A percentile compares a stretch with the other conserved stretches of the same genome.
Evolutionary conservation across 371 early-diverging fungal species (phyloP).

Genomic region (Lichtheimia ramosa): DNA sequence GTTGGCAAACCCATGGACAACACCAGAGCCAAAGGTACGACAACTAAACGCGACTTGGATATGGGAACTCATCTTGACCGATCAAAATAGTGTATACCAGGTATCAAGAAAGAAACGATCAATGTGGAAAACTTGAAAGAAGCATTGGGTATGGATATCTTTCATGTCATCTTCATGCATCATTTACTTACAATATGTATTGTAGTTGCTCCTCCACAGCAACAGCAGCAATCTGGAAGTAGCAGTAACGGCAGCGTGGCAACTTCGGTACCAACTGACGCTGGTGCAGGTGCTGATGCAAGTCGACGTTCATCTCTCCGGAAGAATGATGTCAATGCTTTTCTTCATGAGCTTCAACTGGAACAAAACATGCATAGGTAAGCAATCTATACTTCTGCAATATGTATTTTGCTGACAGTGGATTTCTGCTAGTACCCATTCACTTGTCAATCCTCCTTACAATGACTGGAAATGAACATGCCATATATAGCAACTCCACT

Average conservation of each 20-base stretch:
- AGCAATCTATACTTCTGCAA: background rate
- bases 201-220: background rate
- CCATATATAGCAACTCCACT: too few species aligned
- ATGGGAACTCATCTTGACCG: background rate
- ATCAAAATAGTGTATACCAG: background rate
- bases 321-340: constrained; percentile 14
- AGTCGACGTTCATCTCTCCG: constrained; percentile 7
- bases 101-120: background rate
- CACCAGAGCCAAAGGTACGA: constrained; percentile 1
- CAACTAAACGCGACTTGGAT: background rate
- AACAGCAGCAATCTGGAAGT: background rate
- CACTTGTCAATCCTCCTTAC: constrained; percentile 24
- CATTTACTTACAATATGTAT: background rate
- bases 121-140: constrained; percentile 2
- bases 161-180: background rate
- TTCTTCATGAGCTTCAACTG: constrained; percentile 11
- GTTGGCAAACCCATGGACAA: constrained; percentile 8
- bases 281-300: background rate
- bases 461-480: constrained; percentile 6
- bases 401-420: background rate
- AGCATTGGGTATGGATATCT: background rate
- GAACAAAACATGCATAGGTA: constrained; percentile 8
- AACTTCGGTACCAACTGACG: background rate
- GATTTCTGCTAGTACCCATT: constrained; percentile 5
- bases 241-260: constrained; percentile 1